A percentile compares a stretch with the other conserved stretches of the same genome.
Conservation (phyloP, 192 early-diverging fungal species). For the Linnemannia elongata region DNA sequence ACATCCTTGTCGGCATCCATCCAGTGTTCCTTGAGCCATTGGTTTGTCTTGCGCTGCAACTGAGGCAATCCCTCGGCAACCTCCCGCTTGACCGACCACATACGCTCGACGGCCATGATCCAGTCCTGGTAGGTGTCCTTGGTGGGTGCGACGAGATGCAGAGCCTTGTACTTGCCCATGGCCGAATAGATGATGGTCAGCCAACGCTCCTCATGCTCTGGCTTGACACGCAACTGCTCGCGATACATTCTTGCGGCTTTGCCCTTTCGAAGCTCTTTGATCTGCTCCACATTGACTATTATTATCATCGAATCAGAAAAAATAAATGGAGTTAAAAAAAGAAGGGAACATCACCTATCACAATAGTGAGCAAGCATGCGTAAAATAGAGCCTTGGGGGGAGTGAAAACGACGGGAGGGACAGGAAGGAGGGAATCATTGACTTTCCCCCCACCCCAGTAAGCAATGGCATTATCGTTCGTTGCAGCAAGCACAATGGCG, state of each 20-base stretch:
- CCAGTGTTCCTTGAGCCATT: slow-evolving; percentile 62
- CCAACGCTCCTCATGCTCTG: slow-evolving; percentile 57
- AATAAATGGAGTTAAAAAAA: slow-evolving; percentile 17
- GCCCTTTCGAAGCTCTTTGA: slow-evolving; percentile 60
- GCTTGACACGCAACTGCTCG: slow-evolving; percentile 49
- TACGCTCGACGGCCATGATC: slow-evolving; percentile 54
- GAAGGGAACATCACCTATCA: background rate
- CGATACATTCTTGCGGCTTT: slow-evolving; percentile 59
- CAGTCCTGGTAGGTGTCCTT: slow-evolving; percentile 54
- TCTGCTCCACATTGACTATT: slow-evolving; percentile 63
- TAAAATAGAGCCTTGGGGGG: background rate
- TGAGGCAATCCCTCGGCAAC: slow-evolving; percentile 55
- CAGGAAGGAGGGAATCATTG: too few relatives aligned
- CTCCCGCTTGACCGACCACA: slow-evolving; percentile 58
- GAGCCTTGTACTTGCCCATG: slow-evolving; percentile 59
- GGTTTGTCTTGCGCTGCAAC: slow-evolving; percentile 49
- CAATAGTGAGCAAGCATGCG: background rate
- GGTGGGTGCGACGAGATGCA: slow-evolving; percentile 59
- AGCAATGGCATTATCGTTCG: slow-evolving; percentile 12
- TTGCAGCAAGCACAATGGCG: background rate
- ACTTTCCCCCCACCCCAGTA: too few relatives aligned
- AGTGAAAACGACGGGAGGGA: background rate
- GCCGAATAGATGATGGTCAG: slow-evolving; percentile 60
- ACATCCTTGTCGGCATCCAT: slow-evolving; percentile 62
- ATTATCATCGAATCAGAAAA: background rate